Evolutionary conservation across 345 rosid species (phyloP), one percentile per base, ranked within the genome.

Genomic region (Pelargonium nanum): DNA sequence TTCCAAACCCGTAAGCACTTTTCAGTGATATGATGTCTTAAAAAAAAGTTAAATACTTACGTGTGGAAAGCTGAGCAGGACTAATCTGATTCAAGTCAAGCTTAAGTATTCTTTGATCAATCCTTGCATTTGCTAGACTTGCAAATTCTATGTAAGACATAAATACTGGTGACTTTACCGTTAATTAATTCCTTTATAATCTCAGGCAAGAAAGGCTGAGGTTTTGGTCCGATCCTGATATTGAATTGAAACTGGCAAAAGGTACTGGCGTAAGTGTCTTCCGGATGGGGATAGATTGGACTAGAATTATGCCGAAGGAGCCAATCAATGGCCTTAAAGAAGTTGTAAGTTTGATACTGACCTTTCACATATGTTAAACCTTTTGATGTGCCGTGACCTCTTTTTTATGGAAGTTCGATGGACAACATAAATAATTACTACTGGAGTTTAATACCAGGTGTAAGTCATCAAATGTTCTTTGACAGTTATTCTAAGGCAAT

Each of bases 141-240:
- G 2, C 1, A 56, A 26, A 3, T 23, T 24, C 9, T n/a, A 12
- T 12, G 28, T 6, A 13, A 26, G 21, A 23, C 24, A 67, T 51
- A 21, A 22, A 20, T 64, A 6, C 7, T 51, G 16, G 20, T 55
- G 45, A 56, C 32, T 66, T 66, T 50, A 68, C 28, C 65, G 67
- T 51, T 61, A 65, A 56, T 22, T 58, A 34, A 30, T 57, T 78
- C 54, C 60, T 65, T 53, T 66, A 48, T 68, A 58, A 58, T 76
- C 78, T 67, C 83, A 86, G 98, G 79, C 81, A 82, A 84, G 93
- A 92, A 63, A 92, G 96, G 61, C 79, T 92, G 25, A 89, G 72
- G 68, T 92, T 92, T 80, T 92, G 98, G 98, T 79, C 91, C 73
- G 98, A 92, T 72, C 98, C 98, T 75, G 98, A 88, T 56, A 77